Percentiles rank a stretch among this genome's conserved stretches.
Conservation (phyloP, 305 asterid species). For the Solanum hybrid region DNA sequence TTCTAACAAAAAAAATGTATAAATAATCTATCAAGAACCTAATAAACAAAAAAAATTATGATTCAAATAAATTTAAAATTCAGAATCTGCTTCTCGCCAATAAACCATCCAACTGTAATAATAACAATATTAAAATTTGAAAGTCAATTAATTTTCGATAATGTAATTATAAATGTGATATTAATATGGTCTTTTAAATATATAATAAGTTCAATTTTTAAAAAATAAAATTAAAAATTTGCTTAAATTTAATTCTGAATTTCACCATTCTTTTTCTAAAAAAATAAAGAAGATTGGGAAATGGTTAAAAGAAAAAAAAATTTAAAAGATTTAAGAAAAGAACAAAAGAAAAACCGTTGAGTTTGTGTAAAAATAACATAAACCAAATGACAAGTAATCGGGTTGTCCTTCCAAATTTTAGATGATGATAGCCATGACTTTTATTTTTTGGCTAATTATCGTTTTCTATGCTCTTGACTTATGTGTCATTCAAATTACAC, state of each 20-base stretch:
- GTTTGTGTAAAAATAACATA: neutral
- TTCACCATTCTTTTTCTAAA: neutral
- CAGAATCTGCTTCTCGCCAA: neutral
- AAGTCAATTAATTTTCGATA: neutral
- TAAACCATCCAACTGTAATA: neutral
- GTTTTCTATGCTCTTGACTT: neutral
- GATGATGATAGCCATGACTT: neutral
- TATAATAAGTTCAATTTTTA: neutral
- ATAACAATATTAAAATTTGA: neutral
- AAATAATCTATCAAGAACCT: neutral
- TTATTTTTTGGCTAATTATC: neutral
- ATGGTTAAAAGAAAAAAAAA: neutral
- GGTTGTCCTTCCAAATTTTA: neutral
- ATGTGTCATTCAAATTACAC: neutral
- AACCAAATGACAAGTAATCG: neutral
- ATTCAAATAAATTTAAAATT: neutral
- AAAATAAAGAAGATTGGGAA: neutral
- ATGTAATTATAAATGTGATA: neutral
- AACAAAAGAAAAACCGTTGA: neutral
- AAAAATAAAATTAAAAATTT: neutral
- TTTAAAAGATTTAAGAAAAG: neutral
- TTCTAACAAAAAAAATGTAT: neutral
- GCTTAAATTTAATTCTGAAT: neutral
- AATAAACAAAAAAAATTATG: neutral
- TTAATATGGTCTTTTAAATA: neutral